A percentile compares a stretch with the other conserved stretches of the same genome.
Conservation (phyloP, 148 eudicot genomes). For the Vaccinium vitisidaea region DNA sequence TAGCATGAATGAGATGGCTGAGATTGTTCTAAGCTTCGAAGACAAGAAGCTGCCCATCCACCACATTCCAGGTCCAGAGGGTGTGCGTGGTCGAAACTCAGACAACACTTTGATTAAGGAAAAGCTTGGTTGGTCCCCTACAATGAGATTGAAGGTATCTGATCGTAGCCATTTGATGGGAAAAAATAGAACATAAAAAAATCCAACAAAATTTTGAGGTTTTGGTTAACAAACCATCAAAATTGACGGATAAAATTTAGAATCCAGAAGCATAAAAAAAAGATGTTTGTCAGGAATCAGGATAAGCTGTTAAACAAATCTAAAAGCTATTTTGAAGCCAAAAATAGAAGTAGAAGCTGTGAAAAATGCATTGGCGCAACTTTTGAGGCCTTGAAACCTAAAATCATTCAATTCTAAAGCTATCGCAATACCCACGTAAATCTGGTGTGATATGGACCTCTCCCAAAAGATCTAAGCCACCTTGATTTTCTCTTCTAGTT, state of each 20-base stretch:
- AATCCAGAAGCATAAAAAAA: too few species aligned
- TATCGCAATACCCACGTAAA: too few species aligned
- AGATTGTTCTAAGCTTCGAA: slow-evolving; percentile 83
- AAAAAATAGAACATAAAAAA: neutral
- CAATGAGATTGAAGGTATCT: slow-evolving; percentile 82
- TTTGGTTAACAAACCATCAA: too few species aligned
- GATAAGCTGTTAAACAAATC: too few species aligned
- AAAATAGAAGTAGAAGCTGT: too few species aligned
- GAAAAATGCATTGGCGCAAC: too few species aligned
- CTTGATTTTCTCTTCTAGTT: neutral
- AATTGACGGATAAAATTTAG: too few species aligned
- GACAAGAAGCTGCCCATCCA: slow-evolving; percentile 77
- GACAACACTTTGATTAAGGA: slow-evolving; percentile 92
- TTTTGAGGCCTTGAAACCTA: too few species aligned
- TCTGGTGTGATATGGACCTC: too few species aligned
- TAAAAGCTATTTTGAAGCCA: too few species aligned
- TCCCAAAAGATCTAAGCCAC: neutral
- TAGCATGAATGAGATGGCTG: slow-evolving; percentile 99
- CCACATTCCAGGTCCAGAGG: slow-evolving; percentile 99
- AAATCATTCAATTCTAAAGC: too few species aligned
- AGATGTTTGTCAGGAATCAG: too few species aligned
- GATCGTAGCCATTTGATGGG: neutral
- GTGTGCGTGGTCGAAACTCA: slow-evolving; percentile 96
- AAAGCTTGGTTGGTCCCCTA: slow-evolving; percentile 97
- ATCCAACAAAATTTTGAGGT: neutral